Percentiles rank a stretch among this genome's conserved stretches.
Evolutionary conservation across 192 early-diverging fungal genomes (phyloP).

Genomic region (Piromyces sp.): DNA sequence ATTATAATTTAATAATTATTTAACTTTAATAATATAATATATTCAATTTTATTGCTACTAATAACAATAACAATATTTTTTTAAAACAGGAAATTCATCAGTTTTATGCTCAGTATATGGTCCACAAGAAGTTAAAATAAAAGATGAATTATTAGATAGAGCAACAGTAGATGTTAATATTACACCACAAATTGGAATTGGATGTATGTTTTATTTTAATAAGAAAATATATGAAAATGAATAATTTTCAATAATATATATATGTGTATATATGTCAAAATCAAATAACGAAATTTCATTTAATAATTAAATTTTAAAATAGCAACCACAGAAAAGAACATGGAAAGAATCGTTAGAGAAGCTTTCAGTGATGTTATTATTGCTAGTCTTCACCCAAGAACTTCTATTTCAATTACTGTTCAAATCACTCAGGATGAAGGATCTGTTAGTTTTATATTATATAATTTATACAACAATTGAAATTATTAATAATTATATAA

Average conservation of each 20-base stretch:
- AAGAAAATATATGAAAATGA: background rate
- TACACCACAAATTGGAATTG: constrained; percentile 42
- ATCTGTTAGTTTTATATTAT: constrained; percentile 27
- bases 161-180: constrained; percentile 67
- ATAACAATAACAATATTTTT: no score
- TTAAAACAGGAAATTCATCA: constrained; percentile 35
- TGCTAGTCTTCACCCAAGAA: constrained; percentile 68
- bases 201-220: constrained; percentile 19
- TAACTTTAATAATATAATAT: no score
- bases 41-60: no score
- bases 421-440: constrained; percentile 79
- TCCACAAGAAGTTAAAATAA: constrained; percentile 64
- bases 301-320: background rate
- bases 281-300: no score
- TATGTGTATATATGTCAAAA: no score
- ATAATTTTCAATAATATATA: no score
- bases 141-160: constrained; percentile 77
- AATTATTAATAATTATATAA: constrained; percentile 1
- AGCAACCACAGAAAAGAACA: constrained; percentile 53
- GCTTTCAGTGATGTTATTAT: constrained; percentile 61
- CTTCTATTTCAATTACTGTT: constrained; percentile 64
- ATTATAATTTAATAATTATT: no score
- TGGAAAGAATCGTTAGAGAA: constrained; percentile 48
- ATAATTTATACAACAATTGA: no score
- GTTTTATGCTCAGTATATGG: constrained; percentile 70